phyloP scores from a whole-genome alignment of 1,284 basidiomycete species.

The Ganoderma lingzhi region DNA sequence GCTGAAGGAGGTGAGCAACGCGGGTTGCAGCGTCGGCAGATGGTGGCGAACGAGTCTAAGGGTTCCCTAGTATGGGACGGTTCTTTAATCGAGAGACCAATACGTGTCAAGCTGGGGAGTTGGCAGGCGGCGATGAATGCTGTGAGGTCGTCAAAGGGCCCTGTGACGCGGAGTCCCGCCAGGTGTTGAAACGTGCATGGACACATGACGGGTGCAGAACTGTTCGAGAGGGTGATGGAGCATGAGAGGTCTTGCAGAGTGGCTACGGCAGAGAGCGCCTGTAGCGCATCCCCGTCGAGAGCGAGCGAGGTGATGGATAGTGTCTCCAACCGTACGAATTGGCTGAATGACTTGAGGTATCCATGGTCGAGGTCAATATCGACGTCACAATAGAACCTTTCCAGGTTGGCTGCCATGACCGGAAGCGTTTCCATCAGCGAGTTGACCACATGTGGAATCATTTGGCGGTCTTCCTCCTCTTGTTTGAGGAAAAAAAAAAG shows the following conservation, averaged over 20 bases:
- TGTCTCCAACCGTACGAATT: neutral
- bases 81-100: neutral
- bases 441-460: neutral
- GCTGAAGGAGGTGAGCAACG: neutral
- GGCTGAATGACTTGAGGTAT: neutral
- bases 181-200: neutral
- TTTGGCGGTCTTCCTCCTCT: neutral
- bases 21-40: neutral
- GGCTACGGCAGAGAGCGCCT: neutral
- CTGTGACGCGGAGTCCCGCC: neutral
- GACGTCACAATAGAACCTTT: neutral
- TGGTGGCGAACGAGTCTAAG: neutral
- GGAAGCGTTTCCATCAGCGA: neutral
- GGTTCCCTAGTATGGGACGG: neutral
- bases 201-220: neutral
- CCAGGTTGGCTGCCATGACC: neutral
- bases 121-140: neutral
- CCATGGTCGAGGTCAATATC: neutral
- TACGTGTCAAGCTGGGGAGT: neutral
- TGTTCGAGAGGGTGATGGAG: neutral
- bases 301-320: neutral
- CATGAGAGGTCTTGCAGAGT: neutral
- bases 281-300: neutral
- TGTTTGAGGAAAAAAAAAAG: neutral
- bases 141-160: neutral